Evolutionary conservation across 495 filamentous ascomycete species (phyloP).

Genomic region (Aspergillus taichungensis): DNA sequence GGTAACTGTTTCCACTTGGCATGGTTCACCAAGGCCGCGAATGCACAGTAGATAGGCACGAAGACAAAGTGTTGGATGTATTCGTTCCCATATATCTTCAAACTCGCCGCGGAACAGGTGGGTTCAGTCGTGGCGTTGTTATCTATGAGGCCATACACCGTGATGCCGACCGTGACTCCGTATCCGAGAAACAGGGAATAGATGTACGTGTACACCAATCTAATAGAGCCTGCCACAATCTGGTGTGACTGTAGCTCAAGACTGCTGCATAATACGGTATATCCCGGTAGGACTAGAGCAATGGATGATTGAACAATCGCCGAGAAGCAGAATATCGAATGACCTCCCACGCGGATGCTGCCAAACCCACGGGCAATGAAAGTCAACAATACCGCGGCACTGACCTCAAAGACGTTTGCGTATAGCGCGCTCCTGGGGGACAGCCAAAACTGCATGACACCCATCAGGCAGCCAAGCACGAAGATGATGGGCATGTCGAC

Average conservation of each 20-base stretch:
- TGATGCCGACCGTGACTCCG: slow-evolving; percentile 88
- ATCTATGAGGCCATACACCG: slow-evolving; percentile 76
- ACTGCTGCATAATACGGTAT: slow-evolving; percentile 65
- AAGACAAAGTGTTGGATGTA: slow-evolving; percentile 42
- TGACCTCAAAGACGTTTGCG: slow-evolving; percentile 81
- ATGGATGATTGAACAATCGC: slow-evolving; percentile 81
- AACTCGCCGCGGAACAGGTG: slow-evolving; percentile 38
- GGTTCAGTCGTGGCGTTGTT: slow-evolving; percentile 58
- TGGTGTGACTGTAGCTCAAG: slow-evolving; percentile 78
- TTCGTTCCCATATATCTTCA: slow-evolving; percentile 30
- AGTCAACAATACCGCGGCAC: slow-evolving; percentile 69
- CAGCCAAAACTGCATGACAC: slow-evolving; percentile 67
- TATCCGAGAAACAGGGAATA: slow-evolving; percentile 94
- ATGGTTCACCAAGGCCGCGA: slow-evolving; percentile 75
- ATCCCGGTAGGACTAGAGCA: slow-evolving; percentile 82
- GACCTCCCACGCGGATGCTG: slow-evolving; percentile 45
- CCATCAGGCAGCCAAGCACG: slow-evolving; percentile 71
- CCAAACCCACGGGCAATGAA: slow-evolving; percentile 80
- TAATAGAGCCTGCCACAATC: slow-evolving; percentile 79
- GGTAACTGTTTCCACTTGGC: slow-evolving; percentile 79
- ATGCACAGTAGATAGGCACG: slow-evolving; percentile 67
- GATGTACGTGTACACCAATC: slow-evolving; percentile 88
- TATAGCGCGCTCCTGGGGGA: slow-evolving; percentile 67
- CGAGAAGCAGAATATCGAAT: slow-evolving; percentile 75
- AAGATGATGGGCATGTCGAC: slow-evolving; percentile 84